These are phyloP conservation scores for Metarhizium brunneum DNA, from an alignment of 2,329 filamentous ascomycete genomes.

Conservation along the genomic window DNA sequence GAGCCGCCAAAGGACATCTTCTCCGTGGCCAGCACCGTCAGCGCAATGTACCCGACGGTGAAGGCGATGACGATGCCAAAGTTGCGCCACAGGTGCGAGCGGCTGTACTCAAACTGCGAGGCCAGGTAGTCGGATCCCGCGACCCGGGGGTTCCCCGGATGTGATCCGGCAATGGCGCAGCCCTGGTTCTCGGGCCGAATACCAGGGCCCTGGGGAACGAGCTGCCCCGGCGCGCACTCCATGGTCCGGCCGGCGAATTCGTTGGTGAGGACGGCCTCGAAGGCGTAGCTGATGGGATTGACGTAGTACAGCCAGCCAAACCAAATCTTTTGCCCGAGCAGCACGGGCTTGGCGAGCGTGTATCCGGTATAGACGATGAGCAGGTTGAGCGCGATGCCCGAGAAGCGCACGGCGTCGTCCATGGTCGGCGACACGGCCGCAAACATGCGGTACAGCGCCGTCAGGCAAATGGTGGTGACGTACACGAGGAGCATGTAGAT, in stretches of 20 bases:
- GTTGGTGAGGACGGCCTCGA: conserved; percentile 57
- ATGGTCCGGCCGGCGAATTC: conserved; percentile 44
- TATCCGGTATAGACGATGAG: conserved; percentile 39
- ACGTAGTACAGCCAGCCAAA: conserved; percentile 60
- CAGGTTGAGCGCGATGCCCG: conserved; percentile 46
- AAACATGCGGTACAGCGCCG: conserved; percentile 46
- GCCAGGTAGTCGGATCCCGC: conserved; percentile 46
- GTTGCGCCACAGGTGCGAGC: conserved; percentile 57
- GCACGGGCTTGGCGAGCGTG: conserved; percentile 31
- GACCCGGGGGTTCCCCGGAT: conserved; percentile 33
- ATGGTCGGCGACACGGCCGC: conserved; percentile 4
- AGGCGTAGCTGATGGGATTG: conserved; percentile 56
- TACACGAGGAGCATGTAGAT: conserved; percentile 37
- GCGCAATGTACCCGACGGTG: conserved; percentile 59
- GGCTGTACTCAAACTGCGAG: conserved; percentile 40
- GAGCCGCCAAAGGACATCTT: conserved; percentile 49
- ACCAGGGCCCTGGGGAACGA: conserved; percentile 35
- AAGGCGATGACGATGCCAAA: conserved; percentile 68
- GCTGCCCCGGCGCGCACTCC: conserved; percentile 37
- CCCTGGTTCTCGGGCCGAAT: conserved; percentile 34
- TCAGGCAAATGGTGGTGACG: conserved; percentile 50
- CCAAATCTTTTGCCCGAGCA: conserved; percentile 52
- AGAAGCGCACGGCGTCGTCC: conserved; percentile 22
- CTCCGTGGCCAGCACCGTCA: conserved; percentile 61
- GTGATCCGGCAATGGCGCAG: conserved; percentile 39